Percentiles rank a stretch among this genome's conserved stretches.
These are phyloP conservation scores for Debaryomycetaceae sp. DNA, from an alignment of 1,139 yeast genomes.

Conservation along the genomic window DNA sequence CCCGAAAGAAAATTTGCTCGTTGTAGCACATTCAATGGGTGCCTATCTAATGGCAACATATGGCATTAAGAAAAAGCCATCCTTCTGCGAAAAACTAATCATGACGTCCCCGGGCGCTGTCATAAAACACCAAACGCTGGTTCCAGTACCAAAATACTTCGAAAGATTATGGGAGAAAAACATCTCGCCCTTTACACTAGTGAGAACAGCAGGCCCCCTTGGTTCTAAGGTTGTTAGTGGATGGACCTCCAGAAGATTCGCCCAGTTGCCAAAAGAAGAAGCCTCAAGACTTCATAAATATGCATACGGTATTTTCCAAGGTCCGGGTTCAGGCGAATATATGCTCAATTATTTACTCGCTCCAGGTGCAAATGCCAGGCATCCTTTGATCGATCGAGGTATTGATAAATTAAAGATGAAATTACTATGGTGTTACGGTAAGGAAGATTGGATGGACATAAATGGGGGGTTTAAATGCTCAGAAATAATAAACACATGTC, in stretches of 20 bases:
- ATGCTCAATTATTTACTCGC: slow-evolving; percentile 64
- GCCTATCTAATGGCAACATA: slow-evolving; percentile 52
- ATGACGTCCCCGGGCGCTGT: slow-evolving; percentile 69
- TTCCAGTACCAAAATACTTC: slow-evolving; percentile 60
- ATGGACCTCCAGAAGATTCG: slow-evolving; percentile 71
- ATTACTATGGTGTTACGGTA: slow-evolving; percentile 68
- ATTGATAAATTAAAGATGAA: slow-evolving; percentile 49
- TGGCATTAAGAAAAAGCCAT: slow-evolving; percentile 39
- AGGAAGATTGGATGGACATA: slow-evolving; percentile 74
- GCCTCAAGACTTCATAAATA: slow-evolving; percentile 54
- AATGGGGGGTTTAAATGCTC: slow-evolving; percentile 50
- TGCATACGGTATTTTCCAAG: slow-evolving; percentile 67
- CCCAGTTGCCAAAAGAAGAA: slow-evolving; percentile 41
- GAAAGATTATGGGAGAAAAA: slow-evolving; percentile 65
- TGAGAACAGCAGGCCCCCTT: slow-evolving; percentile 59
- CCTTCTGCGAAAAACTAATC: slow-evolving; percentile 43
- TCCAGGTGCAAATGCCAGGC: slow-evolving; percentile 74
- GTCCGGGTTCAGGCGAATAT: slow-evolving; percentile 74
- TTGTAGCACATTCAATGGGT: slow-evolving; percentile 64
- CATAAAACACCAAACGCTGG: slow-evolving; percentile 38
- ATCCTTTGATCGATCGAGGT: slow-evolving; percentile 52
- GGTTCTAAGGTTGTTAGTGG: slow-evolving; percentile 74
- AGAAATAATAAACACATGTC: slow-evolving; percentile 26
- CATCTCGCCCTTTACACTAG: slow-evolving; percentile 66
- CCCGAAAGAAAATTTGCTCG: slow-evolving; percentile 31